Evolutionary conservation across 192 early-diverging fungal genomes (phyloP).

Genomic region (Linnemannia elongata): DNA sequence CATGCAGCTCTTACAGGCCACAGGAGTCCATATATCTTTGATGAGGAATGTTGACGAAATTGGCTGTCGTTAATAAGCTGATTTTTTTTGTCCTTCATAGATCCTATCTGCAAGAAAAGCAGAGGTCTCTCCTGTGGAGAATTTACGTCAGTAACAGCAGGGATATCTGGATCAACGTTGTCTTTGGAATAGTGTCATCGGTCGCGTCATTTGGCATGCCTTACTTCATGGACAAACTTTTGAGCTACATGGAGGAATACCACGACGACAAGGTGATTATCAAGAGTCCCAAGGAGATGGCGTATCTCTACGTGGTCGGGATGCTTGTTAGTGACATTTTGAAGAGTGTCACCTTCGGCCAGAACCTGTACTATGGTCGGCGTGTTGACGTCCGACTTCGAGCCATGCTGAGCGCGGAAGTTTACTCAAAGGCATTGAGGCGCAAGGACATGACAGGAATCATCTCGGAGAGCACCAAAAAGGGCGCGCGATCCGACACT

Average conservation of each 20-base stretch:
- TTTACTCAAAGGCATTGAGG: conserved; percentile 65
- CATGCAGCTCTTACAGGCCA: neutral
- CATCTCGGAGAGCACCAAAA: conserved; percentile 25
- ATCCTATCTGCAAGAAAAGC: conserved; percentile 13
- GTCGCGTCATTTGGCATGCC: conserved; percentile 65
- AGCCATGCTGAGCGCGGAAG: conserved; percentile 65
- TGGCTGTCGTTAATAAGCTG: neutral
- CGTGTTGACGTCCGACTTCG: conserved; percentile 66
- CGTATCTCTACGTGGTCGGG: conserved; percentile 63
- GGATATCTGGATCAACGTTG: conserved; percentile 50
- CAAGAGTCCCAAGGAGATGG: conserved; percentile 45
- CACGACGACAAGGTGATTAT: neutral
- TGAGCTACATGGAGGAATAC: conserved; percentile 57
- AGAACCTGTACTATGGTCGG: conserved; percentile 65
- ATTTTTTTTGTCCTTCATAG: conserved; percentile 5
- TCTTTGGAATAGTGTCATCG: conserved; percentile 49
- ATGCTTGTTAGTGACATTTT: conserved; percentile 60
- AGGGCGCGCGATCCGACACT: conserved; percentile 50
- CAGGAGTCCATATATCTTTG: neutral
- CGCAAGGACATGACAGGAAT: conserved; percentile 61
- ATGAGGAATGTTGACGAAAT: neutral
- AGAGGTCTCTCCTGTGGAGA: conserved; percentile 37
- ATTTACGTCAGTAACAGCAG: conserved; percentile 40
- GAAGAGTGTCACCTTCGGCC: conserved; percentile 59
- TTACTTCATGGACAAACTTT: conserved; percentile 59